Conservation (phyloP, 495 filamentous ascomycete genomes). For the Pyrenopolyporus hunteri region DNA sequence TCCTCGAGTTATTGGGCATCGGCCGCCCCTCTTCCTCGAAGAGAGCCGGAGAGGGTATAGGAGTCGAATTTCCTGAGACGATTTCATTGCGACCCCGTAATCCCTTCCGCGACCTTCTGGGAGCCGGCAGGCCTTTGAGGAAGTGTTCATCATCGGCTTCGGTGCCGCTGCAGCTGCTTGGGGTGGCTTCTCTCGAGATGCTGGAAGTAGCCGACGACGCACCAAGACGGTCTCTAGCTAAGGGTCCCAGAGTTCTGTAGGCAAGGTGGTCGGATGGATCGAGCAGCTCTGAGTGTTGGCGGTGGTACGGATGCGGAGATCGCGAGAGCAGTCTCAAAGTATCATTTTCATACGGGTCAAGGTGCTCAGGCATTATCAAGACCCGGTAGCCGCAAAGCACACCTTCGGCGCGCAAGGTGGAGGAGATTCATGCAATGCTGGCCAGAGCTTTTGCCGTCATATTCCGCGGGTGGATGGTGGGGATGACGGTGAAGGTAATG, state of each 20-base stretch:
- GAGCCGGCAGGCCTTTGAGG: constrained; percentile 80
- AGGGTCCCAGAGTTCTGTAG: constrained; percentile 5
- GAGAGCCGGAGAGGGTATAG: constrained; percentile 63
- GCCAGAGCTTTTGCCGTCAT: constrained; percentile 17
- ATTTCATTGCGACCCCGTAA: constrained; percentile 60
- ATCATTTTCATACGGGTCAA: constrained; percentile 45
- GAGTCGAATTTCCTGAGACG: constrained; percentile 58
- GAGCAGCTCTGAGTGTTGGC: constrained; percentile 57
- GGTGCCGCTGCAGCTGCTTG: constrained; percentile 84
- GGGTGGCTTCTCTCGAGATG: constrained; percentile 54
- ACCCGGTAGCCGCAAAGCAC: constrained; percentile 24
- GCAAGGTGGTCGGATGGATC: constrained; percentile 48
- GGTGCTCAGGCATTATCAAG: constrained; percentile 50
- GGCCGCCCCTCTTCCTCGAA: constrained; percentile 60
- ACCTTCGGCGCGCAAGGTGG: constrained; percentile 23
- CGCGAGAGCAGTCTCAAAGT: constrained; percentile 64
- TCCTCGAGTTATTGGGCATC: constrained; percentile 28
- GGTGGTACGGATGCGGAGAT: constrained; percentile 79
- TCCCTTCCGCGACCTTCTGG: constrained; percentile 77
- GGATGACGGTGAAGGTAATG: neutral
- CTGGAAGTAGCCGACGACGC: constrained; percentile 26
- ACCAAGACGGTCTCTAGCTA: constrained; percentile 21
- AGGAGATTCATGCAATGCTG: constrained; percentile 28
- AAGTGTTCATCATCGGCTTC: constrained; percentile 89
- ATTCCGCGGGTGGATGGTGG: neutral